A percentile compares a stretch with the other conserved stretches of the same genome.
Evolutionary conservation across 2,329 filamentous ascomycete species (phyloP).

Genomic region (Aureobasidium mangrovei): DNA sequence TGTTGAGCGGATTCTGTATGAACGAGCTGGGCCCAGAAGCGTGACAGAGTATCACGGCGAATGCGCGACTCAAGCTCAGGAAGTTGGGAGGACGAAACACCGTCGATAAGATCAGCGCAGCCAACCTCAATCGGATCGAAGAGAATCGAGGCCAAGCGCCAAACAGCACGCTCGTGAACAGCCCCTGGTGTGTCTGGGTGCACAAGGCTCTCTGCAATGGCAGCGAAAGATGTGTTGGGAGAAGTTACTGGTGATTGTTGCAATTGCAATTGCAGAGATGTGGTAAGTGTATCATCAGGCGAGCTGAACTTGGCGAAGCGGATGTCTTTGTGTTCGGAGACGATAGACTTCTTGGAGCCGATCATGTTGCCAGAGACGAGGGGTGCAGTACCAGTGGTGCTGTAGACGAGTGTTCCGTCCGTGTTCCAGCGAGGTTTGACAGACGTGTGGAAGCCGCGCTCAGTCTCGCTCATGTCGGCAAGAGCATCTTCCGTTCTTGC

Average conservation of each 20-base stretch:
- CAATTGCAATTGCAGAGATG: conserved; percentile 44
- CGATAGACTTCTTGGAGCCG: conserved; percentile 48
- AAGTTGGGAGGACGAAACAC: conserved; percentile 36
- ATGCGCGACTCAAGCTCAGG: conserved; percentile 31
- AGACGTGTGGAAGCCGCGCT: conserved; percentile 61
- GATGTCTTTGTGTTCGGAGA: conserved; percentile 56
- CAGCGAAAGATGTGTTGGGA: conserved; percentile 32
- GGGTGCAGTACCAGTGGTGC: conserved; percentile 35
- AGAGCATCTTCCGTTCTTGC: conserved; percentile 59
- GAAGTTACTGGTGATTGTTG: conserved; percentile 28
- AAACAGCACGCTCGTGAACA: conserved; percentile 63
- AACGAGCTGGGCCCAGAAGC: conserved; percentile 50
- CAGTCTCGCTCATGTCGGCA: conserved; percentile 53
- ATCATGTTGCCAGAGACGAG: conserved; percentile 42
- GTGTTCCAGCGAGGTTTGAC: conserved; percentile 74
- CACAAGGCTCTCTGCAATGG: conserved; percentile 34
- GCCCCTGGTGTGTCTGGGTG: conserved; percentile 3
- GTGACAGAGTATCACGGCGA: conserved; percentile 54
- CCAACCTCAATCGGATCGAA: conserved; percentile 57
- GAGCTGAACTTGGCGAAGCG: conserved; percentile 55
- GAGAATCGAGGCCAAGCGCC: conserved; percentile 77
- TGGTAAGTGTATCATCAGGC: conserved; percentile 23
- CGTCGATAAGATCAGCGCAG: conserved; percentile 24
- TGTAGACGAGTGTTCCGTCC: conserved; percentile 62
- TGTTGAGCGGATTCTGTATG: conserved; percentile 31